These are phyloP conservation scores for Apostasia ramifera DNA, from an alignment of 106 monocot genomes.

Conservation along the genomic window DNA sequence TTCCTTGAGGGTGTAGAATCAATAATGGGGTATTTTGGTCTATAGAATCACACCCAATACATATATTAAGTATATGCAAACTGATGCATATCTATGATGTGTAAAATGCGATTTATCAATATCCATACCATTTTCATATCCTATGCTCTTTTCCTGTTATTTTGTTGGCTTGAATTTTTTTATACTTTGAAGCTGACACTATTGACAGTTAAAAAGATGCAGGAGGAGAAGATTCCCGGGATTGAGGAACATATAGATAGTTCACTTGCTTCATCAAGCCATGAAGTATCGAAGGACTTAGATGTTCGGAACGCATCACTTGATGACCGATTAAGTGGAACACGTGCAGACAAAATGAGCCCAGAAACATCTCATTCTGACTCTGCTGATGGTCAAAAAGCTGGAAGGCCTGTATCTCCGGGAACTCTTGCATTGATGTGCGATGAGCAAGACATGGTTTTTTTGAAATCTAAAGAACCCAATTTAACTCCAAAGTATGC, in stretches of 20 bases:
- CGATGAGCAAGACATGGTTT: conserved; percentile 78
- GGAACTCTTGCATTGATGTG: conserved; percentile 91
- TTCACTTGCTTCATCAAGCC: conserved; percentile 27
- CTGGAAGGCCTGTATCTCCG: conserved; percentile 81
- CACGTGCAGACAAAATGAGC: conserved; percentile 27
- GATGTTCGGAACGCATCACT: conserved; percentile 25
- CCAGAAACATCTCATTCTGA: conserved; percentile 36
- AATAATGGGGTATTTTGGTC: neutral
- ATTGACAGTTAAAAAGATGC: conserved; percentile 32
- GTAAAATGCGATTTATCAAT: neutral
- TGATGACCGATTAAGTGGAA: conserved; percentile 36
- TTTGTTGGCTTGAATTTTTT: no score
- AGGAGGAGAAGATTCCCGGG: conserved; percentile 27
- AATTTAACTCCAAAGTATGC: conserved; percentile 17
- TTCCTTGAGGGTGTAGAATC: neutral
- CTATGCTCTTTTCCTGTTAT: no score
- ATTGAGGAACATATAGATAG: conserved; percentile 38
- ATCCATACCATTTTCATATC: no score
- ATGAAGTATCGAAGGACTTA: conserved; percentile 16
- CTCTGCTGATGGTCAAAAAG: conserved; percentile 33
- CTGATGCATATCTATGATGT: neutral
- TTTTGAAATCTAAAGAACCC: conserved; percentile 39
- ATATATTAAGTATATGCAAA: no score
- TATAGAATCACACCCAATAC: no score
- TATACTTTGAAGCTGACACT: no score